A percentile compares a stretch with the other conserved stretches of the same genome.
Conservation (phyloP, 306 rosid species). For the Fragaria iinumae region DNA sequence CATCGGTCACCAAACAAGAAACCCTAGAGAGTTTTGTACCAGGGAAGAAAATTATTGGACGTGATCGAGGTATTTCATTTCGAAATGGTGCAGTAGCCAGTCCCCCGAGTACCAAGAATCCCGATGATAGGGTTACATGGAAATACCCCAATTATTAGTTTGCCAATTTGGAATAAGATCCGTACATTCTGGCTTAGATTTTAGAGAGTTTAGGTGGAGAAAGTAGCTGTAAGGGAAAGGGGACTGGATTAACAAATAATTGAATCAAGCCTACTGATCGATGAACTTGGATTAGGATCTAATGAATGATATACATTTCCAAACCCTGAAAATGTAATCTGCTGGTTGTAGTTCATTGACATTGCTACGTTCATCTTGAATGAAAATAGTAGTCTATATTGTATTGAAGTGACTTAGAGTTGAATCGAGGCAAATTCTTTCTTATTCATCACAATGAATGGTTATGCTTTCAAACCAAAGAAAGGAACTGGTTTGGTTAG, state of each 20-base stretch:
- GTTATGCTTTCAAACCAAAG: neutral
- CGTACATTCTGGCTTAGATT: neutral
- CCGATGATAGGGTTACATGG: neutral
- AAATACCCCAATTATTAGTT: neutral
- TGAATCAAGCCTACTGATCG: neutral
- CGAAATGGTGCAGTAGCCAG: neutral
- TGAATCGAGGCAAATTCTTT: neutral
- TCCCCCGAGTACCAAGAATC: neutral
- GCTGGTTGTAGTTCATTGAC: neutral
- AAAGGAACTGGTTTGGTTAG: neutral
- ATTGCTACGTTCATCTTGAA: neutral
- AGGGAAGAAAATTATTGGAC: neutral
- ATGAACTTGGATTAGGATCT: neutral
- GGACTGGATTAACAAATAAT: neutral
- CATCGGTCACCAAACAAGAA: slow-evolving; percentile 4
- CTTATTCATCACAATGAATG: neutral
- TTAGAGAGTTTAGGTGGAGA: neutral
- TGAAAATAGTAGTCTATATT: neutral
- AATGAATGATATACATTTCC: neutral
- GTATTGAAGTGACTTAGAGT: neutral
- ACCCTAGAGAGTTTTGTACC: neutral
- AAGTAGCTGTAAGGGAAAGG: neutral
- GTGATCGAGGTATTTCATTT: neutral
- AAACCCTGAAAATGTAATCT: neutral
- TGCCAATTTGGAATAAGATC: neutral